phyloP scores from a whole-genome alignment of 108 stramenopile species.

The Conticribra weissflogii region DNA sequence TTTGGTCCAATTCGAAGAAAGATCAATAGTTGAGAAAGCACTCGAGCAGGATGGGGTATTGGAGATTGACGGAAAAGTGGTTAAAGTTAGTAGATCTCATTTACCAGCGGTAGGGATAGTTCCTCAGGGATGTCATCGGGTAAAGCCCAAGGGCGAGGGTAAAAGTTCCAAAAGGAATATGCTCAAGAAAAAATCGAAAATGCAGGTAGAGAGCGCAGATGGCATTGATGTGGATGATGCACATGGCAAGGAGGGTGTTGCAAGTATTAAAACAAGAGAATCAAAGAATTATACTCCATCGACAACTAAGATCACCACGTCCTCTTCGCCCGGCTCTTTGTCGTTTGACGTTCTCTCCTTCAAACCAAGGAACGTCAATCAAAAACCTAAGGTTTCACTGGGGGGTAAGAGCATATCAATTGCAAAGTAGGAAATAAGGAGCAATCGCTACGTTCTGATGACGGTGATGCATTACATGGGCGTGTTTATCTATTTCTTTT shows the following conservation, averaged over 20 bases:
- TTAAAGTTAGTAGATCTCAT: constrained; percentile 77
- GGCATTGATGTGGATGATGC: constrained; percentile 21
- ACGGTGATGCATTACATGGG: too few species aligned
- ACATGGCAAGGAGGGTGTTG: constrained; percentile 18
- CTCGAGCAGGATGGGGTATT: constrained; percentile 66
- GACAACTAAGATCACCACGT: constrained; percentile 1
- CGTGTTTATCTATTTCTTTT: too few species aligned
- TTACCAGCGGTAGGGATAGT: constrained; percentile 76
- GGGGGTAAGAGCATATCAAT: too few species aligned
- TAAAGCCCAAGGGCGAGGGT: constrained; percentile 79
- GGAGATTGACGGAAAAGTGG: constrained; percentile 65
- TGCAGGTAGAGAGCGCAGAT: too few species aligned
- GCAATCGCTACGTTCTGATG: too few species aligned
- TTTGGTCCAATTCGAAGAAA: constrained; percentile 86
- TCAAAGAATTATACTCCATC: background rate
- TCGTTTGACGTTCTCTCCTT: constrained; percentile 41
- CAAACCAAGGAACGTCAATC: constrained; percentile 36
- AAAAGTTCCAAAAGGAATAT: constrained; percentile 67
- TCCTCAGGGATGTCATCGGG: constrained; percentile 82
- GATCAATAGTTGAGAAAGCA: constrained; percentile 80
- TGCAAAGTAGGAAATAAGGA: too few species aligned
- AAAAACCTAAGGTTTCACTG: constrained; percentile 41
- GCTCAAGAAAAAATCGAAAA: constrained; percentile 41
- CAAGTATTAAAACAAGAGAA: background rate
- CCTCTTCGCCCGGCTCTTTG: constrained; percentile 35